Evolutionary conservation across 2,329 filamentous ascomycete genomes (phyloP), one percentile per base, ranked within the genome.

Genomic region (Camillea tinctor): DNA sequence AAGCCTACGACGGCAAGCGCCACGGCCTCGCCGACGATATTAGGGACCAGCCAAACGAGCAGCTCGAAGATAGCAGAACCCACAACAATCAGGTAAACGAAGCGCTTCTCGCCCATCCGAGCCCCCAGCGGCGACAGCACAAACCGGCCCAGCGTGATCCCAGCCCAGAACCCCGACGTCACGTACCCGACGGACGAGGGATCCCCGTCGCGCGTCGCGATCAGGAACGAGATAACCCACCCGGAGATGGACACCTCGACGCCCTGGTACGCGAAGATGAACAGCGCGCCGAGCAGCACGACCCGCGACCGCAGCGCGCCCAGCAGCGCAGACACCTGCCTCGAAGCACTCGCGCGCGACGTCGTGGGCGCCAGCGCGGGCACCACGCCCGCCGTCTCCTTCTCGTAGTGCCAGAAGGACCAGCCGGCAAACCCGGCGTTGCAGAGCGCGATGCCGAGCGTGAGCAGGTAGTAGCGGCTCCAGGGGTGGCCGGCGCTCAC

Each of bases 211-310:
- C 91, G 87, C 63, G 87, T 84, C 54, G 84, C 83, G 74, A 95
- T 92, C 48, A 96, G 79, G 77, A 93, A 96, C 2, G 89, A 92
- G 63, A 94, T 92, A 54, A 94, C 88, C 92, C 92, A 96, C 56
- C 92, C 91, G 0, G 89, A 91, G 64, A 94, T 91, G 15, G 88
- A 88, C 17, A 96, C 91, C 75, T 96, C 92, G 40, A 90, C 89
- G 36, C 91, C 92, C 74, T 95, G 91, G 73, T 96, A 96, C 23
- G 88, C 86, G 73, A 96, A 95, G 73, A 95, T 90, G 78, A 95
- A 95, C 9, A 92, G 73, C 0, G 91, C 88, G 2, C 91, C 90
- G 0, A 95, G 80, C 1, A 95, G 75, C 0, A 93, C 91, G 4
- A 87, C 81, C 30, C 84, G 72, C 77, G 80, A 69, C 74, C 78